These are phyloP conservation scores for Cutaneotrichosporon sp. DNA, from an alignment of 1,284 basidiomycete species.

Conservation along the genomic window DNA sequence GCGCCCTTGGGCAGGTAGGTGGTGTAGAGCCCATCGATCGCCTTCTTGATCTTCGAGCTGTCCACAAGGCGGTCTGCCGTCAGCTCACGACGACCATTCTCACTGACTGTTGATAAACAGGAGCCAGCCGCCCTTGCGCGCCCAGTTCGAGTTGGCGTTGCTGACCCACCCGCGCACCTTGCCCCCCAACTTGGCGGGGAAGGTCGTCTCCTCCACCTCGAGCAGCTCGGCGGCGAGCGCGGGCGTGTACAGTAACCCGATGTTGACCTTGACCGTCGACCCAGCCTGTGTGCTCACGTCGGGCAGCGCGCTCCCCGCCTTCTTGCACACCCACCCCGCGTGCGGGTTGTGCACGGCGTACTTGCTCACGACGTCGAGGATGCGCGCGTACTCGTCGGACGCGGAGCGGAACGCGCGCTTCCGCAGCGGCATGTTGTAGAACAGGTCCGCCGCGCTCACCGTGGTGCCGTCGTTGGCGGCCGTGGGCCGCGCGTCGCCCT, in stretches of 20 bases:
- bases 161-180: constrained; percentile 74
- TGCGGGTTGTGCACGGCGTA: constrained; percentile 92
- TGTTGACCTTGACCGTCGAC: constrained; percentile 69
- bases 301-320: constrained; percentile 70
- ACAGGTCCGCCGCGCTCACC: constrained; percentile 92
- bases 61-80: constrained; percentile 87
- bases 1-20: constrained; percentile 87
- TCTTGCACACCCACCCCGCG: constrained; percentile 87
- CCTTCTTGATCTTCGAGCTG: constrained; percentile 79
- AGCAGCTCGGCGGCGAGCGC: constrained; percentile 80
- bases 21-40: constrained; percentile 83
- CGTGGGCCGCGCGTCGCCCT: constrained; percentile 78
- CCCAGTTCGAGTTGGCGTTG: constrained; percentile 84
- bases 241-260: constrained; percentile 79
- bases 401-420: constrained; percentile 79
- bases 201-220: constrained; percentile 56
- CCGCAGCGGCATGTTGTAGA: constrained; percentile 91
- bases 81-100: not conserved
- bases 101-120: constrained; percentile 97
- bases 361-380: constrained; percentile 89
- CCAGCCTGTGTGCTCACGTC: constrained; percentile 80
- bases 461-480: constrained; percentile 95
- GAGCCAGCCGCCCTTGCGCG: constrained; percentile 71
- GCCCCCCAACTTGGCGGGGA: constrained; percentile 57
- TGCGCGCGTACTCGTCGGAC: constrained; percentile 89